Evolutionary conservation across 768 basidiomycete species (phyloP), one percentile per base, ranked within the genome.

Genomic region (Hericium rajendrae): DNA sequence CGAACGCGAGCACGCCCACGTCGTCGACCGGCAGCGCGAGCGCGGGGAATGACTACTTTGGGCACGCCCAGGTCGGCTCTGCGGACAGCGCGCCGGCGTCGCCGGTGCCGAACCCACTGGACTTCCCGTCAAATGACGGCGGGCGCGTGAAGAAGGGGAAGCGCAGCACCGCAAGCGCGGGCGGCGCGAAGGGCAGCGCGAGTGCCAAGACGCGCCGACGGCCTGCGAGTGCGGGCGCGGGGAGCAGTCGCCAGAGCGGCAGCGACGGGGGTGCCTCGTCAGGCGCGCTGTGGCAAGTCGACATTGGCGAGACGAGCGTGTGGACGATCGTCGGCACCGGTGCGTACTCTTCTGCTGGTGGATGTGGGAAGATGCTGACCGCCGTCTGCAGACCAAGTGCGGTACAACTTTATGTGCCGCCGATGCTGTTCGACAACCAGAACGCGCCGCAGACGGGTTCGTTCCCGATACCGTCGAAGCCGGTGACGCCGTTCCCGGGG

Each of bases 241-340:
- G 67, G 20, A 67, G 68, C 43, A 61, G 60, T 9, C 82, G 85
- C 1, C 78, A 82, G 26, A 86, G 88, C 43, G 75, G 80, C 51
- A 83, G 84, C 64, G 88, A 90, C 57, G 68, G 79, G 43, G 80
- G 83, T 38, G 84, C 84, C 53, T 82, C 84, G 48, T 91, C 86
- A 5, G 90, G 87, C 53, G 86, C 87, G 10, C 77, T 89, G 22
- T 92, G 88, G 90, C 86, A 86, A 67, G 86, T 93, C 55, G 91
- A 94, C 69, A 91, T 92, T 57, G 91, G 91, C 60, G 91, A 94
- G 74, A 91, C 91, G 32, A 91, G 90, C 67, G 88, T 93, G 22
- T 94, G 92, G 92, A 94, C 92, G 3, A 91, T 94, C 62, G 90
- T 93, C 59, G 91, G 92, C 63, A 92, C 89, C 60, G 90, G 90